These are phyloP conservation scores for Grigorovia jiainica DNA, from an alignment of 805 yeast species.

Conservation along the genomic window DNA sequence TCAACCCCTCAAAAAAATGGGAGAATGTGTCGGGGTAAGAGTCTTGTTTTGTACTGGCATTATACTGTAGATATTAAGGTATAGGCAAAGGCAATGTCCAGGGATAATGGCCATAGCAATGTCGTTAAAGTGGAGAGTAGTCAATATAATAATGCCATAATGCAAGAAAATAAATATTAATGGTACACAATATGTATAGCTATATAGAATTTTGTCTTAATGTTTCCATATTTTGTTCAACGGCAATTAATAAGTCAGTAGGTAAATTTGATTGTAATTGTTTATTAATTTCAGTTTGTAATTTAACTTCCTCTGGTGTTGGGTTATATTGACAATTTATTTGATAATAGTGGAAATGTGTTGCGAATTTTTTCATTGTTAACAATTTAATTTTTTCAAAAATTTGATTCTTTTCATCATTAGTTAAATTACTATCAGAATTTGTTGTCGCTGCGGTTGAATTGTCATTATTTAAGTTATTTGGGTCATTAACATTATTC, in stretches of 20 bases:
- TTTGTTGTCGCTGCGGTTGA: not conserved
- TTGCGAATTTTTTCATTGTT: constrained; percentile 28
- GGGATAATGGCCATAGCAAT: too few species aligned
- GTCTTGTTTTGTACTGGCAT: too few species aligned
- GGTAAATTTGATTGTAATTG: constrained; percentile 22
- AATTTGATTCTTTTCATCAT: constrained; percentile 16
- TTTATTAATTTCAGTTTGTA: constrained; percentile 21
- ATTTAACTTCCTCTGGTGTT: constrained; percentile 26
- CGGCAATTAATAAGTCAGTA: constrained; percentile 19
- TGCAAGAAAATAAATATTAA: too few species aligned
- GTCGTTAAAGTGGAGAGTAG: too few species aligned
- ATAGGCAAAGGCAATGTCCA: too few species aligned
- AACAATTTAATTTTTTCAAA: constrained; percentile 25
- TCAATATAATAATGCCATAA: too few species aligned
- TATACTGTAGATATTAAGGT: too few species aligned
- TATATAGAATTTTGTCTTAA: constrained; percentile 13
- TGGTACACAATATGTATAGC: too few species aligned
- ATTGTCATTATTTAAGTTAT: not conserved
- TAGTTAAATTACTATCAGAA: not conserved
- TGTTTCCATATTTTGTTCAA: constrained; percentile 24
- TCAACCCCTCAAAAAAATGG: too few species aligned
- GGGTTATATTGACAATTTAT: constrained; percentile 25
- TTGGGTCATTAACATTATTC: not conserved
- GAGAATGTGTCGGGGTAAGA: too few species aligned
- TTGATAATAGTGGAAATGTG: constrained; percentile 28